These are phyloP conservation scores for Didymella exigua DNA, from an alignment of 2,329 filamentous ascomycete genomes.

Conservation along the genomic window DNA sequence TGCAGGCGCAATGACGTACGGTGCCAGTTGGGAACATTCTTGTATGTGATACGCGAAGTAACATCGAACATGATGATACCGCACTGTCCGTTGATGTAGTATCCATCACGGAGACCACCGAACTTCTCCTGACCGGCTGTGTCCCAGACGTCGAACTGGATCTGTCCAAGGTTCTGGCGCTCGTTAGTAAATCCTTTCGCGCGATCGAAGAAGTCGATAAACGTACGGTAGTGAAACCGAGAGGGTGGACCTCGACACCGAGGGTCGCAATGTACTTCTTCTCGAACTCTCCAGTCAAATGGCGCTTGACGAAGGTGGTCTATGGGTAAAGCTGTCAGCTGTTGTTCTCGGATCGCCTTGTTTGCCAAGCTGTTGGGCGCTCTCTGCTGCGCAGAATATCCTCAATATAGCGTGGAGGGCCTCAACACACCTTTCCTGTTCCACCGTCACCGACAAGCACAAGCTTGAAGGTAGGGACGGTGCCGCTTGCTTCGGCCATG, in stretches of 20 bases:
- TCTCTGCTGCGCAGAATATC: background rate
- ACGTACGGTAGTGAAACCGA: constrained; percentile 95
- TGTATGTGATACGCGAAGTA: constrained; percentile 99
- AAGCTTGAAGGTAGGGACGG: constrained; percentile 94
- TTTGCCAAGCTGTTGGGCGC: constrained; percentile 7
- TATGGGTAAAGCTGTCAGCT: constrained; percentile 52
- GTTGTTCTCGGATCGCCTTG: background rate
- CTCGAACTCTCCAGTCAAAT: constrained; percentile 99
- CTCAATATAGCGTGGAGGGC: background rate
- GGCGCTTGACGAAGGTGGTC: constrained; percentile 99
- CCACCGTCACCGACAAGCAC: constrained; percentile 99
- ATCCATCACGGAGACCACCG: constrained; percentile 96
- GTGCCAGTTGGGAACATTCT: constrained; percentile 99
- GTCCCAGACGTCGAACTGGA: constrained; percentile 99
- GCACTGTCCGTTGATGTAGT: constrained; percentile 99
- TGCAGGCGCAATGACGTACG: constrained; percentile 66
- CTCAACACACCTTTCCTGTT: constrained; percentile 89
- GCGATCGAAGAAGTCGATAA: constrained; percentile 10
- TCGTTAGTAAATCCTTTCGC: constrained; percentile 30
- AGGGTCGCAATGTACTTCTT: constrained; percentile 99
- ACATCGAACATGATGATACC: constrained; percentile 99
- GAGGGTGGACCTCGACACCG: constrained; percentile 98
- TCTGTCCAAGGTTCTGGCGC: constrained; percentile 81
- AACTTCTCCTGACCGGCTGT: constrained; percentile 99
- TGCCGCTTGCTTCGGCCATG: constrained; percentile 65